Conservation (phyloP, 179 eudicot species). For the Carnegiea gigantea region DNA sequence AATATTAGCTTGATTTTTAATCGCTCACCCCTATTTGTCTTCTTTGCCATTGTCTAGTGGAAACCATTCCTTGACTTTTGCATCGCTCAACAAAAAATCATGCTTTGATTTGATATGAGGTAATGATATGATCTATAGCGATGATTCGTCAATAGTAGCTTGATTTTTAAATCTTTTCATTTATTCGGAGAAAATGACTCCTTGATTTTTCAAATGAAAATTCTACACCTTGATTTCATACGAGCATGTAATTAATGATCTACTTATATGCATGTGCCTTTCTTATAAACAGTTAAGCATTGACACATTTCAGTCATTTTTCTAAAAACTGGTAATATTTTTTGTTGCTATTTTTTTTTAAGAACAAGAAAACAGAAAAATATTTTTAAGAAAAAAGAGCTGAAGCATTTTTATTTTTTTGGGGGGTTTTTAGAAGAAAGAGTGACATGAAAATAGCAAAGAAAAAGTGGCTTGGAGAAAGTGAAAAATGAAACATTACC, state of each 20-base stretch:
- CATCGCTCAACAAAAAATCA: too few relatives aligned
- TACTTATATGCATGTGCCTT: background rate
- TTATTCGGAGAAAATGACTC: too few relatives aligned
- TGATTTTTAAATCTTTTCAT: too few relatives aligned
- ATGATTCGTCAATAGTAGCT: too few relatives aligned
- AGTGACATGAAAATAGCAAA: too few relatives aligned
- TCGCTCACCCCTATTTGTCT: too few relatives aligned
- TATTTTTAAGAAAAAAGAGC: background rate
- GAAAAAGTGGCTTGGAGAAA: background rate
- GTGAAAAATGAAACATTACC: conserved; percentile 40
- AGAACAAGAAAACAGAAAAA: background rate
- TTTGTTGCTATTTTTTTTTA: background rate
- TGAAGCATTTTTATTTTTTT: too few relatives aligned
- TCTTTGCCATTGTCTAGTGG: background rate
- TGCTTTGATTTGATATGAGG: background rate
- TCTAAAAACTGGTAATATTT: background rate
- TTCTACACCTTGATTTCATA: too few relatives aligned
- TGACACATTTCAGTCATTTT: background rate
- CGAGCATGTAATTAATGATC: too few relatives aligned
- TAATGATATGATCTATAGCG: too few relatives aligned
- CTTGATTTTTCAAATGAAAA: too few relatives aligned
- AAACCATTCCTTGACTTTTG: background rate
- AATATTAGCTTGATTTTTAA: too few relatives aligned
- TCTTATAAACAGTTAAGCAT: background rate
- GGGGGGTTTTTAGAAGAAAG: background rate